Evolutionary conservation across 2,329 filamentous ascomycete genomes (phyloP).

Genomic region (Aspergillus tamarii): DNA sequence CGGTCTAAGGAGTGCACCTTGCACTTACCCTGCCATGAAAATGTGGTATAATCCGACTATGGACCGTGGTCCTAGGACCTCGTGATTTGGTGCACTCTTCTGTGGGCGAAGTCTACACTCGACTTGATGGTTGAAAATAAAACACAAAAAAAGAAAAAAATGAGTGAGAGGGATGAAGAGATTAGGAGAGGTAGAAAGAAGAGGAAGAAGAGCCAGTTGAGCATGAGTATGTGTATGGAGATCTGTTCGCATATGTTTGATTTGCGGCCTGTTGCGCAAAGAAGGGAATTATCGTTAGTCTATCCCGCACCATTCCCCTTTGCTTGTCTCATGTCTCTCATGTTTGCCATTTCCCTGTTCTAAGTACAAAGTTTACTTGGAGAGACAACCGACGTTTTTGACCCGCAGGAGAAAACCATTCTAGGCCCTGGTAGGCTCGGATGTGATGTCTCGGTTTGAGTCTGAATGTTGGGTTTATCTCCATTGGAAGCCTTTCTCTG

Average conservation of each 20-base stretch:
- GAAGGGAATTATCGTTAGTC: slow-evolving; percentile 1
- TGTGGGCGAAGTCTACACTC: background rate
- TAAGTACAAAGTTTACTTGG: slow-evolving; percentile 23
- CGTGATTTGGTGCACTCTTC: slow-evolving; percentile 13
- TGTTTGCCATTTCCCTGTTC: slow-evolving; percentile 13
- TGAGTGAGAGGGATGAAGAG: background rate
- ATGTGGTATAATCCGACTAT: slow-evolving; percentile 26
- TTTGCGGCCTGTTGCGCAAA: slow-evolving; percentile 1
- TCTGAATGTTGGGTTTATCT: slow-evolving; percentile 30
- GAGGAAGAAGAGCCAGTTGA: background rate
- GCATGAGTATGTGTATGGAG: background rate
- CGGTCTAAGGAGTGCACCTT: slow-evolving; percentile 27
- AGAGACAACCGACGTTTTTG: slow-evolving; percentile 24
- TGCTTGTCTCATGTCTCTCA: background rate
- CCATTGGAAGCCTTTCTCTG: slow-evolving; percentile 24
- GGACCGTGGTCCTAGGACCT: slow-evolving; percentile 26
- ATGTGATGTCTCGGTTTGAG: slow-evolving; percentile 29
- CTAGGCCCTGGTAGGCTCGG: slow-evolving; percentile 29
- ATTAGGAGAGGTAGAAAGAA: background rate
- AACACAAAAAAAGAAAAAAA: background rate
- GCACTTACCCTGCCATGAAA: slow-evolving; percentile 29
- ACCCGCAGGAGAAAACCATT: slow-evolving; percentile 23
- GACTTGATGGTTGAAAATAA: background rate
- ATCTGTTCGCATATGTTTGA: slow-evolving; percentile 7
- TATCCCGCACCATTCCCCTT: background rate